A percentile compares a stretch with the other conserved stretches of the same genome.
These are phyloP conservation scores for Eurotiales sp. DNA, from an alignment of 2,329 filamentous ascomycete species.

Conservation along the genomic window DNA sequence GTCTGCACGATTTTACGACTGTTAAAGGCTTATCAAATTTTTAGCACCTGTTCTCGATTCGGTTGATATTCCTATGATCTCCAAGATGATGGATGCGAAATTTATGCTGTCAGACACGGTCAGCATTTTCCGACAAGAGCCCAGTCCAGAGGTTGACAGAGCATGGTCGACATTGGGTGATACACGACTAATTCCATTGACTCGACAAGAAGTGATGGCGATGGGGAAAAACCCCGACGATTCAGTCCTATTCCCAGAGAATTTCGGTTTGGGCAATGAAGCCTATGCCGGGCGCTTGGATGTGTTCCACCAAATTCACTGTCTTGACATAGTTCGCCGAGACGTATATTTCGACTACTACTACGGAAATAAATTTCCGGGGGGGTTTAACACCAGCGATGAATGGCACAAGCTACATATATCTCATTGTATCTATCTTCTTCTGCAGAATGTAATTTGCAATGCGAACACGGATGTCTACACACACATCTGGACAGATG, in stretches of 20 bases:
- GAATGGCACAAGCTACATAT: background rate
- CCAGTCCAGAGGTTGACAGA: constrained; percentile 6
- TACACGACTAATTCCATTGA: background rate
- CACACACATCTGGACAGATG: constrained; percentile 1
- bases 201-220: background rate
- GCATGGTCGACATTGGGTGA: constrained; percentile 1
- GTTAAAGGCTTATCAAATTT: too few relatives aligned
- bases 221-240: constrained; percentile 17
- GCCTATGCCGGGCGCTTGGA: constrained; percentile 18
- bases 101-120: background rate
- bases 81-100: constrained; percentile 1
- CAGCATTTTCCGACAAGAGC: background rate
- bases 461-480: background rate
- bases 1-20: too few relatives aligned
- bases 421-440: constrained; percentile 2
- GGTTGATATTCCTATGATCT: constrained; percentile 3
- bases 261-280: constrained; percentile 17
- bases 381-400: too few relatives aligned
- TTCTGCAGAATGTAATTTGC: constrained; percentile 5
- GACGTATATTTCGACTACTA: constrained; percentile 18
- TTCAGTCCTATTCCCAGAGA: constrained; percentile 16
- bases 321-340: constrained; percentile 19
- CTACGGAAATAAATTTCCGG: constrained; percentile 9
- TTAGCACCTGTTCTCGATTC: constrained; percentile 8
- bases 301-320: constrained; percentile 21